Evolutionary conservation across 2,329 filamentous ascomycete genomes (phyloP), one percentile per base, ranked within the genome.

Genomic region (Aspergillus eucalypticola): DNA sequence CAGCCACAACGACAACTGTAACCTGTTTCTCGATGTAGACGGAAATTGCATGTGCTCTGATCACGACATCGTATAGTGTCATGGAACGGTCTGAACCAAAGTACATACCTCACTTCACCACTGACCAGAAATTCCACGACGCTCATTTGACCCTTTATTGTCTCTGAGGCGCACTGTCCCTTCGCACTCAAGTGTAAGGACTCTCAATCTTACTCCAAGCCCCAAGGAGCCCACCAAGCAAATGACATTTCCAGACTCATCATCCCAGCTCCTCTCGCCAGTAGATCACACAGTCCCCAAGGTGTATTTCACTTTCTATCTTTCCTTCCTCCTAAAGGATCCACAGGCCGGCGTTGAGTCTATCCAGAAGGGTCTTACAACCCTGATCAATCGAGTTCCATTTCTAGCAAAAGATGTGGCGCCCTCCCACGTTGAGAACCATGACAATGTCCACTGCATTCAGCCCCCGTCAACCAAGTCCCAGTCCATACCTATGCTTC

Each of bases 401-500:
- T 32, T 32, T 8, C 10, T 54, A 10, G 15, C 52, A 10, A 42
- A 54, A 4, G 52, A 54, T 32, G 52, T 54, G 23, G 25, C 17
- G 1, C 38, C 39, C 7, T 54, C 11, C 52, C 8, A 44, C n/a
- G 23, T 29, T 15, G 39, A 21, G 21, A 13, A 19, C 1, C 52
- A 41, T 8, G 52, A 54, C 15, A 54, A 54, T 19, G 52, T 44
- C 38, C 52, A 54, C 38, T 54, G 52, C 38, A 54, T 54, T n/a
- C 52, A 42, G 6, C 52, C 52, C 29, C 52, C 52, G 8, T 54
- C 52, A 11, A 6, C 23, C 11, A 5, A 23, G 11, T 42, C 52
- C 3, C 38, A 29, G 38, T 41, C 23, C 3, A 29, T 27, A 41
- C 38, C 52, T 5, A 42, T 54, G 38, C 52, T 54, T 4, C 35